Percentiles rank a stretch among this genome's conserved stretches.
Evolutionary conservation across 495 filamentous ascomycete species (phyloP).

Genomic region (Massariosphaeria phaeospora): DNA sequence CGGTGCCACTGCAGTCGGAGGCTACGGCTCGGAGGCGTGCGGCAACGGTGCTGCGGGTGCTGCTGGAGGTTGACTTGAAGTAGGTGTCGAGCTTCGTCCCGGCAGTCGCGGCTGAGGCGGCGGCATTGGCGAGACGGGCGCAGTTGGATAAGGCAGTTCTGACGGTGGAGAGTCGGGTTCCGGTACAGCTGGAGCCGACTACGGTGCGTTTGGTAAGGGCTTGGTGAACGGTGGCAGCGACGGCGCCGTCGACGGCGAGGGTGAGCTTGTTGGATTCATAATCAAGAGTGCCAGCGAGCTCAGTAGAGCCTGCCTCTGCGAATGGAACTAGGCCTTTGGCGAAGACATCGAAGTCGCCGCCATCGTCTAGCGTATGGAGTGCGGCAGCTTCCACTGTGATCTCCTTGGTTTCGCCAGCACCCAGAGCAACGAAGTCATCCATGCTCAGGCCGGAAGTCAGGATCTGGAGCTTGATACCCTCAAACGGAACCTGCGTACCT

Average conservation of each 20-base stretch:
- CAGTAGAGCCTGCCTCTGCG: conserved; percentile 46
- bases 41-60: conserved; percentile 48
- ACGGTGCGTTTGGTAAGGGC: conserved; percentile 49
- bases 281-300: conserved; percentile 44
- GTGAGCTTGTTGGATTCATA: conserved; percentile 46
- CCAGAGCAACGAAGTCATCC: conserved; percentile 54
- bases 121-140: conserved; percentile 48
- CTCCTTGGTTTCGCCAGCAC: conserved; percentile 51
- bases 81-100: conserved; percentile 49
- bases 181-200: conserved; percentile 48
- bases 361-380: conserved; percentile 51
- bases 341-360: conserved; percentile 48
- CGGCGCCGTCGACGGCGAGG: conserved; percentile 49
- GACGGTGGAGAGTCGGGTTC: conserved; percentile 42
- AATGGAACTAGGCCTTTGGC: conserved; percentile 49
- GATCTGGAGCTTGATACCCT: conserved; percentile 53
- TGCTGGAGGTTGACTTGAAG: conserved; percentile 54
- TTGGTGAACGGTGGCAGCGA: conserved; percentile 43
- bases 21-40: conserved; percentile 50
- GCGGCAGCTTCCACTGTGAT: conserved; percentile 55
- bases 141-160: conserved; percentile 49
- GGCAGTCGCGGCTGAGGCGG: conserved; percentile 48
- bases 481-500: conserved; percentile 52
- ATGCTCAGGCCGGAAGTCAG: conserved; percentile 44
- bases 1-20: conserved; percentile 45